Evolutionary conservation across 805 yeast genomes (phyloP).

Genomic region (Spathaspora hagerdaliae): DNA sequence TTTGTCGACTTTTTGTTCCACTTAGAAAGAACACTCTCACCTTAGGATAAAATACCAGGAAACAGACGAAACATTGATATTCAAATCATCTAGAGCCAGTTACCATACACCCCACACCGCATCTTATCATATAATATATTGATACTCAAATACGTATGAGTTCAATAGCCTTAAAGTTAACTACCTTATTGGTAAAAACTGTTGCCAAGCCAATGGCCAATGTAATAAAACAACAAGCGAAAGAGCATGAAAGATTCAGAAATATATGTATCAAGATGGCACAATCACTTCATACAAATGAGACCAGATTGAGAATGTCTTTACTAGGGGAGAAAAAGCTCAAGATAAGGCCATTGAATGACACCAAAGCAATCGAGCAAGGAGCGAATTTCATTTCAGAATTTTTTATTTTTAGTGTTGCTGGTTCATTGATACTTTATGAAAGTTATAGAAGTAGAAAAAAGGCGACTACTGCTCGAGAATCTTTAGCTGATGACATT

Average conservation of each 20-base stretch:
- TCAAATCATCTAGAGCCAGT: too few species aligned
- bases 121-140: too few species aligned
- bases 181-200: conserved; percentile 68
- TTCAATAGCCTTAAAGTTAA: conserved; percentile 69
- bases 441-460: conserved; percentile 67
- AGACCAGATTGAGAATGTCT: conserved; percentile 56
- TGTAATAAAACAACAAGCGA: conserved; percentile 68
- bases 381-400: conserved; percentile 82
- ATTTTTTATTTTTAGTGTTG: conserved; percentile 72
- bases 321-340: conserved; percentile 51
- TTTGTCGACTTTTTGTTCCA: too few species aligned
- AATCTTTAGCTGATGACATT: conserved; percentile 69
- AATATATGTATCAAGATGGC: conserved; percentile 64
- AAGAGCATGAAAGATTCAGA: conserved; percentile 63
- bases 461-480: conserved; percentile 60
- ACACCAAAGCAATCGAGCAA: conserved; percentile 72
- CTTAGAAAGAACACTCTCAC: too few species aligned
- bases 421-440: conserved; percentile 68
- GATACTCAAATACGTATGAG: conserved; percentile 47
- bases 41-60: too few species aligned
- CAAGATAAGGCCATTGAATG: conserved; percentile 74
- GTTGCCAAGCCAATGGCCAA: conserved; percentile 77
- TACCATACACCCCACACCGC: too few species aligned
- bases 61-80: too few species aligned
- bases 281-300: conserved; percentile 65